Evolutionary conservation across 2,329 filamentous ascomycete genomes (phyloP).

Genomic region (Pyrenochaeta sp.): DNA sequence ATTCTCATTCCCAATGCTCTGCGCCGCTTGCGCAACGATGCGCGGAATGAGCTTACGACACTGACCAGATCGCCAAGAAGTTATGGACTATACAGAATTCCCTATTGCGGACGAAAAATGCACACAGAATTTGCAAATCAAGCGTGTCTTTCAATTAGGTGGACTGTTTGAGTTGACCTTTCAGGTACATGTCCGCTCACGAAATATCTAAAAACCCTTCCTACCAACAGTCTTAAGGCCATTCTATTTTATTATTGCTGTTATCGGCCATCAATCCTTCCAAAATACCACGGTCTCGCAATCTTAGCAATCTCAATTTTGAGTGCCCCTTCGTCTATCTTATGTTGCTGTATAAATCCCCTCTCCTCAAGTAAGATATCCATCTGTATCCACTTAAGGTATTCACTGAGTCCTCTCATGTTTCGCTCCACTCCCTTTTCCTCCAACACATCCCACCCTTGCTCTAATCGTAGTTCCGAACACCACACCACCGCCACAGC

Average conservation of each 20-base stretch:
- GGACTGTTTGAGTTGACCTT: too few relatives aligned
- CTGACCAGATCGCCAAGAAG: too few relatives aligned
- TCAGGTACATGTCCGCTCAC: too few relatives aligned
- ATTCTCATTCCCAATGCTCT: too few relatives aligned
- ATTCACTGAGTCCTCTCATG: conserved; percentile 24
- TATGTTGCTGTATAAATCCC: conserved; percentile 23
- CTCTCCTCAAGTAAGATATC: conserved; percentile 36
- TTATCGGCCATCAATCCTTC: not conserved
- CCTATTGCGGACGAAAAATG: too few relatives aligned
- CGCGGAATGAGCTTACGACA: too few relatives aligned
- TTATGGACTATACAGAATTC: too few relatives aligned
- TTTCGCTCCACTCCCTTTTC: conserved; percentile 20
- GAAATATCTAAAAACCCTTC: too few relatives aligned
- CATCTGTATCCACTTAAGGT: conserved; percentile 35
- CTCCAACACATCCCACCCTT: conserved; percentile 35
- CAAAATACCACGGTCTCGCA: conserved; percentile 35
- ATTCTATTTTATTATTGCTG: not conserved
- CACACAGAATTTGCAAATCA: too few relatives aligned
- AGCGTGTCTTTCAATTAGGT: too few relatives aligned
- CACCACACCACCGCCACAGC: conserved; percentile 28
- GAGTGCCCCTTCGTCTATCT: conserved; percentile 26
- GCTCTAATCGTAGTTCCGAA: conserved; percentile 29
- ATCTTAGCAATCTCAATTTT: conserved; percentile 31
- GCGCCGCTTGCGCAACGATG: too few relatives aligned
- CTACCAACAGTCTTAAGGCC: not conserved